phyloP scores from a whole-genome alignment of 345 rosid genomes.

The Salix purpurea region DNA sequence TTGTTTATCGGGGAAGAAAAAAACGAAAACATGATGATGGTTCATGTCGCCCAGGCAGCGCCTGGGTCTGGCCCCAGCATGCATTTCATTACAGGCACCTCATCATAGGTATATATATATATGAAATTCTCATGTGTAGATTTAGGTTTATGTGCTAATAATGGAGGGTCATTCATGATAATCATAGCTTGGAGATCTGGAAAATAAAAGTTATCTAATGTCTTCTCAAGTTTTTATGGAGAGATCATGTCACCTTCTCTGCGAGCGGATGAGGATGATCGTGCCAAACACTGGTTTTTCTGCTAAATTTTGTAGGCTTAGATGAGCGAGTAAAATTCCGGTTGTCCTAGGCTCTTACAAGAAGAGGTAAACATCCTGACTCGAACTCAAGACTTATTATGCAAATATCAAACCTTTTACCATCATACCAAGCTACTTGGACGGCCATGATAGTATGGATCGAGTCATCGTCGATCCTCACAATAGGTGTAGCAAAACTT shows the following conservation, averaged over 20 bases:
- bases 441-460: not conserved
- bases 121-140: not conserved
- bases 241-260: no score
- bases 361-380: accelerated
- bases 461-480: not conserved
- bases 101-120: not conserved
- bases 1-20: not conserved
- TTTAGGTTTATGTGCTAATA: not conserved
- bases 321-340: no score
- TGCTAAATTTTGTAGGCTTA: no score
- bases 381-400: no score
- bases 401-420: no score
- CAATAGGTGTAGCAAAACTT: not conserved
- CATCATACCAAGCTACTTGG: no score
- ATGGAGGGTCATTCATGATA: not conserved
- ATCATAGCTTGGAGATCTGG: not conserved
- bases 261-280: not conserved
- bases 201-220: not conserved
- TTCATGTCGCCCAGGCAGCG: not conserved
- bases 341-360: accelerated
- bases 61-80: not conserved
- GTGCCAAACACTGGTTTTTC: not conserved
- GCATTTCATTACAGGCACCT: not conserved
- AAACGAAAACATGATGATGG: not conserved
- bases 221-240: not conserved